Evolutionary conservation across 805 yeast genomes (phyloP).

Genomic region (Scheffersomyces spartinae): DNA sequence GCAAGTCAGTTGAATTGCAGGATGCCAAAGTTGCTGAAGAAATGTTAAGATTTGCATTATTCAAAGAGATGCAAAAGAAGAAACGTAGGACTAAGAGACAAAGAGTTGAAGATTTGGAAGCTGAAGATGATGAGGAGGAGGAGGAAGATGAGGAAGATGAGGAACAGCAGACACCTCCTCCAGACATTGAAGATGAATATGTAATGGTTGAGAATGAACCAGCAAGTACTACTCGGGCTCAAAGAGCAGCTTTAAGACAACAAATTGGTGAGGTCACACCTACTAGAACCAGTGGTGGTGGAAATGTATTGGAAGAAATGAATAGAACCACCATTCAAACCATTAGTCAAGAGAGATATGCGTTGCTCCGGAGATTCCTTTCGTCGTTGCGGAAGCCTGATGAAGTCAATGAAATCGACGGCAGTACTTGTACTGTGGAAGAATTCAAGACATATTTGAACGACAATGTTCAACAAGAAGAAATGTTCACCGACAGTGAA

Average conservation of each 20-base stretch:
- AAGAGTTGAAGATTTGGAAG: constrained; percentile 11
- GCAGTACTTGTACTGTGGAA: constrained; percentile 20
- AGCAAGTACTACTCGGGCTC: constrained; percentile 1
- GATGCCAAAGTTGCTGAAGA: constrained; percentile 86
- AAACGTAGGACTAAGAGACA: constrained; percentile 20
- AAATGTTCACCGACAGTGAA: constrained; percentile 19
- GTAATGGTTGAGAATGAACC: constrained; percentile 1
- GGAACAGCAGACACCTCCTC: constrained; percentile 7
- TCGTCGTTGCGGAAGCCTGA: too few species aligned
- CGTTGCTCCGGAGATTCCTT: constrained; percentile 18
- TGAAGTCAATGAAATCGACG: constrained; percentile 19
- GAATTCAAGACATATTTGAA: constrained; percentile 21
- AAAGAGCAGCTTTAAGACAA: constrained; percentile 6
- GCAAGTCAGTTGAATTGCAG: constrained; percentile 55
- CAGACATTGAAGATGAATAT: constrained; percentile 3
- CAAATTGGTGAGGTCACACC: constrained; percentile 15
- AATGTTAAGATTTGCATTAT: constrained; percentile 72
- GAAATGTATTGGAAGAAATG: too few species aligned
- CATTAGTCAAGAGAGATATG: constrained; percentile 22
- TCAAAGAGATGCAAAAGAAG: constrained; percentile 54
- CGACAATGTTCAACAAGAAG: constrained; percentile 27
- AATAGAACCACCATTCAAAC: too few species aligned
- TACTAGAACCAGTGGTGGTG: constrained; percentile 9
- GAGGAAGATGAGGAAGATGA: constrained; percentile 25
- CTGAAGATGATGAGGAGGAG: constrained; percentile 18